Conservation (phyloP, 1,139 yeast species). For the Saccharomyces pastorianus region DNA sequence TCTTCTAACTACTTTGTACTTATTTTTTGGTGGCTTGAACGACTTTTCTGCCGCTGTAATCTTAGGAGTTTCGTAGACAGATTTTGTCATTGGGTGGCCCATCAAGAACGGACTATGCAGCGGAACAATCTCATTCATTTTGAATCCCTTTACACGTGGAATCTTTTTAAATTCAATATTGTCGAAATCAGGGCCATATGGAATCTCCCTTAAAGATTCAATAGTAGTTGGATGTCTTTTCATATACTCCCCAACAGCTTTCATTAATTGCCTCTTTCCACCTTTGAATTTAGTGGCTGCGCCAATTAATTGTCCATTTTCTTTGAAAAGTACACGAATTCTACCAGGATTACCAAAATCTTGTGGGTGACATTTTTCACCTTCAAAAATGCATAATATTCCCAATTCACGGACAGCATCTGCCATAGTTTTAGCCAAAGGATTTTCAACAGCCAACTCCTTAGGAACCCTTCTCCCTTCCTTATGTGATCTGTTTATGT, state of each 20-base stretch:
- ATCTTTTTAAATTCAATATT: constrained; percentile 52
- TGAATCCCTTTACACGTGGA: constrained; percentile 76
- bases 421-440: constrained; percentile 72
- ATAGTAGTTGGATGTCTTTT: constrained; percentile 63
- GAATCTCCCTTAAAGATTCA: constrained; percentile 51
- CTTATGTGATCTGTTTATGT: constrained; percentile 60
- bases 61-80: constrained; percentile 53
- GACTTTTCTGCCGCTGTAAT: constrained; percentile 33
- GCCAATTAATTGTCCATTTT: constrained; percentile 35
- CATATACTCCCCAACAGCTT: constrained; percentile 54
- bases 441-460: constrained; percentile 69
- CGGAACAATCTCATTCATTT: constrained; percentile 81
- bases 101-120: constrained; percentile 69
- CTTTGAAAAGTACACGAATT: constrained; percentile 63
- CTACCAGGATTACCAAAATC: constrained; percentile 97
- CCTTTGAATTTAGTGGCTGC: constrained; percentile 33
- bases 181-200: constrained; percentile 40
- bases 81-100: constrained; percentile 78
- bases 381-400: constrained; percentile 47
- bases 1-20: constrained; percentile 35
- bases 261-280: constrained; percentile 62
- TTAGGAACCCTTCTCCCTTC: constrained; percentile 77
- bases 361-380: constrained; percentile 88
- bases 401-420: constrained; percentile 45
- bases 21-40: constrained; percentile 39